These are phyloP conservation scores for Theobroma cacao DNA, from an alignment of 345 rosid species.

Conservation along the genomic window DNA sequence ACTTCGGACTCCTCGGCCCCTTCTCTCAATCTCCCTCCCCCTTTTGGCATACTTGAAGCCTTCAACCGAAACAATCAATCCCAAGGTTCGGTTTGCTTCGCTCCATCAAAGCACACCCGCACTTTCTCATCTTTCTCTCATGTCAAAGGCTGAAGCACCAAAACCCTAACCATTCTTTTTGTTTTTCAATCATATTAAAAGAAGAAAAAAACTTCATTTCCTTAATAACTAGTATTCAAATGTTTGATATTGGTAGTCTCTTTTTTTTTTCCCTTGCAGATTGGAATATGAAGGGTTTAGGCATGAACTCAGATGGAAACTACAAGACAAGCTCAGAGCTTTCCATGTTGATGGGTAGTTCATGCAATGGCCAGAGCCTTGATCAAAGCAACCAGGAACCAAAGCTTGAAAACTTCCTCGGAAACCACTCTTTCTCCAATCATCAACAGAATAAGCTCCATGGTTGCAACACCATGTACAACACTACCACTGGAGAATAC, in stretches of 20 bases:
- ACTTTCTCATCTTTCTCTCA: background rate
- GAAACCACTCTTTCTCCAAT: constrained; percentile 44
- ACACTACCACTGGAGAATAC: constrained; percentile 23
- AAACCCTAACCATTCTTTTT: constrained; percentile 10
- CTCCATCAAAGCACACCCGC: background rate
- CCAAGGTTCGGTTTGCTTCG: constrained; percentile 43
- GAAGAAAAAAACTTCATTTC: too few relatives aligned
- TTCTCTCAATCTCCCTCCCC: constrained; percentile 39
- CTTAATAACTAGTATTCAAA: too few relatives aligned
- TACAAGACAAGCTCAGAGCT: constrained; percentile 25
- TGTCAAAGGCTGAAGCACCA: constrained; percentile 26
- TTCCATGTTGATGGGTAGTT: constrained; percentile 29
- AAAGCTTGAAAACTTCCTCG: constrained; percentile 81
- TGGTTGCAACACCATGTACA: constrained; percentile 31
- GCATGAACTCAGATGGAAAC: constrained; percentile 27
- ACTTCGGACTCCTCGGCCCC: constrained; percentile 38
- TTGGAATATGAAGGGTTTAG: constrained; percentile 58
- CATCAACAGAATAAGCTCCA: constrained; percentile 35
- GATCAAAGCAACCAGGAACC: constrained; percentile 36
- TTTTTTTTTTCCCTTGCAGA: constrained; percentile 31
- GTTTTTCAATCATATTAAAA: background rate
- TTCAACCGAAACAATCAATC: constrained; percentile 53
- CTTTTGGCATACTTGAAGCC: constrained; percentile 62
- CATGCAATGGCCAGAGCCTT: constrained; percentile 36
- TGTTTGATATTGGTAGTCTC: background rate